phyloP scores from a whole-genome alignment of 768 basidiomycete species.

The Rhizopogon roseolus region DNA sequence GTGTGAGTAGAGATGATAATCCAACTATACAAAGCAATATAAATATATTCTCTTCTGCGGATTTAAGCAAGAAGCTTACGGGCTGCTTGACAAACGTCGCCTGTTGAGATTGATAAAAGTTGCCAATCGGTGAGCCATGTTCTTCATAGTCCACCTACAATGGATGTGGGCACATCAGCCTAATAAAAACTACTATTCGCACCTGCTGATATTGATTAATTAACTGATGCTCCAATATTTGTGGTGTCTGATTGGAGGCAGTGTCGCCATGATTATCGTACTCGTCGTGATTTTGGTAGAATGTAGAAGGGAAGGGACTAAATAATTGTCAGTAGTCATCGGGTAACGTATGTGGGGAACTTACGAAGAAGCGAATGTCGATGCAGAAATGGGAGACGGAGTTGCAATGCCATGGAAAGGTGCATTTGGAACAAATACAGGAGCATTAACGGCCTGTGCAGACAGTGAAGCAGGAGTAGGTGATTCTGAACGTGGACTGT shows the following conservation, averaged over 20 bases:
- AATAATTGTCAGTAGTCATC: constrained; percentile 6
- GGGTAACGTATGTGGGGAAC: constrained; percentile 1
- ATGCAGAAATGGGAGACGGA: constrained; percentile 24
- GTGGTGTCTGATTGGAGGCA: constrained; percentile 8
- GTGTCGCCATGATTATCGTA: constrained; percentile 31
- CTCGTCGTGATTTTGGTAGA: constrained; percentile 29
- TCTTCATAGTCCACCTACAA: constrained; percentile 29
- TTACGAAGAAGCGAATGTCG: constrained; percentile 27
- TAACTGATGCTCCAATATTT: constrained; percentile 18
- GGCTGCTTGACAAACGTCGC: constrained; percentile 63
- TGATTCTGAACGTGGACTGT: constrained; percentile 39
- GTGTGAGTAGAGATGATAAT: constrained; percentile 89
- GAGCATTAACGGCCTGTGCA: constrained; percentile 74
- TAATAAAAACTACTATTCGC: constrained; percentile 15
- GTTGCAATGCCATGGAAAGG: constrained; percentile 44
- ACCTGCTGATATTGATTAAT: constrained; percentile 11
- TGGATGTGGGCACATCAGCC: constrained; percentile 4
- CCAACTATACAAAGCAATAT: constrained; percentile 46
- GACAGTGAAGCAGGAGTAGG: constrained; percentile 39
- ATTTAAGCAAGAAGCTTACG: constrained; percentile 34
- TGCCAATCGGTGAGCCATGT: constrained; percentile 14
- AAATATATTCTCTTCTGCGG: constrained; percentile 1
- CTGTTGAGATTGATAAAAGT: constrained; percentile 37
- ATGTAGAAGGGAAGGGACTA: constrained; percentile 25
- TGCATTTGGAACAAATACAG: constrained; percentile 77